Base-by-base conservation (phyloP, 2,329 filamentous ascomycete species). In the Penicillium sp. region DNA sequence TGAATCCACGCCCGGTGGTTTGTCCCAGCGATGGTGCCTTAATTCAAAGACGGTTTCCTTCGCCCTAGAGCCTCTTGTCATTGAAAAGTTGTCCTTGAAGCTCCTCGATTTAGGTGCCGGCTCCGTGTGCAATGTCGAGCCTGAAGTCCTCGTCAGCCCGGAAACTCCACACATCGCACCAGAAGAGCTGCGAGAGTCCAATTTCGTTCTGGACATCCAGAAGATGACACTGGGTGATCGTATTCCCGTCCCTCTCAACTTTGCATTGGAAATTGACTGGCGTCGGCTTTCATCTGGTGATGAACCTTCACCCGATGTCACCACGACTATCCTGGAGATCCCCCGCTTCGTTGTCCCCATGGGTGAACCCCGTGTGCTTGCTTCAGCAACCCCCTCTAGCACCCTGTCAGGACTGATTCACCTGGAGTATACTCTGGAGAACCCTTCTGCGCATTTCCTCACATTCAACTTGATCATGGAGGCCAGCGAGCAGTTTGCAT, bases 401-500 rank as follows among this genome's bases (percentile, higher is more conserved):
- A 54, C 52, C 13, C 51, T 69, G 20, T 48, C 67, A 0, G 68
- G 66, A 2, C 51, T 74, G 40, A 64, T 74, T 32, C 70, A 81
- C 42, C 71, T 84, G 33, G 72, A 79, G 52, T 87, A 87, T 65
- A 89, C 83, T 3, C 83, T 98, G 49, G 93, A 98, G 72, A 98
- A 98, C 66, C 88, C 91, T 0, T 96, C 92, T 0, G 87, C 84
- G 67, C 93, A 98, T 68, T 95, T 95, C 71, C 80, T 98, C 43
- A 95, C 91, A 0, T 98, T 98, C 71, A 90, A 88, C 27, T 71
- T 97, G 42, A 83, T 79, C 24, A 95, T 98, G 90, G 92, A 98
- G 60, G 87, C 90, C 2, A 92, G 83, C 66, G 89, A 95, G 56
- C 82, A 89, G 46, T 97, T 97, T 70, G 92, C 90, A 0, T 97